Base-by-base conservation (phyloP, 108 stramenopile species). In the Ochromonas danica region DNA sequence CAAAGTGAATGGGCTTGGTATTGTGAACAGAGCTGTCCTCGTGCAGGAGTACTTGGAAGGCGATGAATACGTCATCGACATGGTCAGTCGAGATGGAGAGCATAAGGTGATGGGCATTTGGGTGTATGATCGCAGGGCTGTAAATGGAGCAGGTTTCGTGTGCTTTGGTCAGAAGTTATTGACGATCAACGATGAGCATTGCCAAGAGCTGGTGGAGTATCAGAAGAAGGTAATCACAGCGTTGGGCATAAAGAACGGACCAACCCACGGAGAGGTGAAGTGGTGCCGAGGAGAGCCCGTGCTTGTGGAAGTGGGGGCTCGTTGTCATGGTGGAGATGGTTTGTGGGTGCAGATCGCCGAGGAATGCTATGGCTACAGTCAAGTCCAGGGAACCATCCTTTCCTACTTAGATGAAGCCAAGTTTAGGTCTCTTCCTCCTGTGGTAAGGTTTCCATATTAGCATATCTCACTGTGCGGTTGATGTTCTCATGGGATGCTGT, bases 41-140 rank as follows among this genome's bases (percentile, higher is more conserved):
- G 79, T 89, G 28, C 93, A 94, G 60, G 95, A 96, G 80, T 95
- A 92, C 71, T 78, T 95, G 41, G 79, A 89, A 22, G 96, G 96
- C 22, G 83, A 77, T 39, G 97, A 98, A 84, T 96, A 92, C 80
- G 94, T 94, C 6, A 82, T 96, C 1, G 97, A 98, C 81, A 87
- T 89, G 2, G 96, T 98, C 0, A 86, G 87, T 71, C 86, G 88
- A 2, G 86, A 94, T 82, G 95, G 94, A 0, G 91, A 89, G 25
- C 90, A 92, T 79, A 94, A 97, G 83, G 88, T 94, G 57, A 91
- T 92, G 39, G 97, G 95, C 2, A 80, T 98, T 22, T 97, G 96
- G 96, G 90, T 92, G n/a, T 95, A 94, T 83, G 93, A 96, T 86
- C 94, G 94, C 80, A 85, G 80, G 81, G 40, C 87, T 79, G 79